Base-by-base conservation (phyloP, 345 rosid species). In the Gossypium herbaceum region DNA sequence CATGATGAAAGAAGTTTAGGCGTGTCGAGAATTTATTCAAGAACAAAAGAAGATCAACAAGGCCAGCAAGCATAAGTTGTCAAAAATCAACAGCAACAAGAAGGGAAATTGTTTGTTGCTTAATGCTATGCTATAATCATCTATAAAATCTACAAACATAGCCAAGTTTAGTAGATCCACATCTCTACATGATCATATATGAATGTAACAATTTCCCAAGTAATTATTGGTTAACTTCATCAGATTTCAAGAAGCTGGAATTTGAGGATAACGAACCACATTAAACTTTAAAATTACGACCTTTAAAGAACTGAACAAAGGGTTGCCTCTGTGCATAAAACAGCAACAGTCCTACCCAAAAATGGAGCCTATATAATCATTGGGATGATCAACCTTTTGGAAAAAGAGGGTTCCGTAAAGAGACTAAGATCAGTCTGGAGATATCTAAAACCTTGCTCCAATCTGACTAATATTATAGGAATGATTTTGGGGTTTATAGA, bases 311-410 rank as follows among this genome's bases (percentile, higher is more conserved):
- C 7, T 10, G 80, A 10, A 29, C 34, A 29, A 29, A 29, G 34
- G 34, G 34, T 29, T 29, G 34, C 34, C 34, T 29, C 34, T 29
- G 34, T 29, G 34, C 34, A 29, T 29, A 29, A 29, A 29, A 29
- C 34, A 29, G 25, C 34, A 12, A 87, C 86, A 3, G 79, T 61
- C 81, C 73, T 79, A 74, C 24, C 85, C 89, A 41, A 87, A 85
- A 6, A 5, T 60, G 51, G 85, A 80, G 2, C 80, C 79, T 3
- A 87, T 45, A 45, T 62, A 72, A 2, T 27, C 19, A 19, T 85
- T 87, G 2, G 86, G 86, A 34, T 87, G 87, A 12, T 81, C 64
- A 2, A 89, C 84, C 78, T 82, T 83, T 19, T 82, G 0, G 80
- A 57, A 55, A 85, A 85, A 7, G 25, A 51, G 41, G 41, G 57